Percentiles rank a stretch among this genome's conserved stretches.
Conservation (phyloP, 2,329 filamentous ascomycete genomes). For the Diaporthe sp. region DNA sequence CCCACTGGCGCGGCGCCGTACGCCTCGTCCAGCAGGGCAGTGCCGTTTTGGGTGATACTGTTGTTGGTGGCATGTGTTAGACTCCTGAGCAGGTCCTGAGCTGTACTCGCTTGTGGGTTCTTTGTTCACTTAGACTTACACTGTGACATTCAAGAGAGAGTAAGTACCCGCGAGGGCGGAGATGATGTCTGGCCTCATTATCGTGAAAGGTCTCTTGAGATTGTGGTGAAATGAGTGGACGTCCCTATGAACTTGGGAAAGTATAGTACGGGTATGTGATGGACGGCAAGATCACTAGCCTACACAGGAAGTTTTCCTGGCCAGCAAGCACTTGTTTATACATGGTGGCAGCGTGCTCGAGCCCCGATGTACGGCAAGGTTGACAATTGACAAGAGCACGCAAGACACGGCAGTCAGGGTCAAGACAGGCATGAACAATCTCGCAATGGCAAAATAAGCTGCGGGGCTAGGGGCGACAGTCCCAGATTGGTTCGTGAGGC, state of each 20-base stretch:
- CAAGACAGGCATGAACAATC: conserved; percentile 15
- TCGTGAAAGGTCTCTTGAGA: not conserved
- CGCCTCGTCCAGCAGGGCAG: conserved; percentile 40
- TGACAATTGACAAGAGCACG: conserved; percentile 5
- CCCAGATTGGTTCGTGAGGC: conserved; percentile 9
- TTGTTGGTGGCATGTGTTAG: not conserved
- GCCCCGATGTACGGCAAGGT: not conserved
- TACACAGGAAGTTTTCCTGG: not conserved
- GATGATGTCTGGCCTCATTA: conserved; percentile 15
- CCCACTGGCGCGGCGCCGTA: conserved; percentile 45
- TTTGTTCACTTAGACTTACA: not conserved
- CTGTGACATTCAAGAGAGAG: conserved; percentile 29
- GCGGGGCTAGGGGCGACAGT: conserved; percentile 18
- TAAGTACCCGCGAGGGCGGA: conserved; percentile 31
- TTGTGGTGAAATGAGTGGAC: not conserved
- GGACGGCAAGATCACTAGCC: too few species aligned
- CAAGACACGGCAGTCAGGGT: not conserved
- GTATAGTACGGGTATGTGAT: too few species aligned
- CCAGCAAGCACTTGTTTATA: conserved; percentile 13
- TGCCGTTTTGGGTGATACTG: conserved; percentile 38
- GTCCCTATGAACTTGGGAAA: not conserved
- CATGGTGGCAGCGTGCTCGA: not conserved
- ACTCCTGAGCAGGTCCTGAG: conserved; percentile 3
- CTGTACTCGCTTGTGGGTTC: too few species aligned
- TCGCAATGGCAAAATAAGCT: conserved; percentile 15